A percentile compares a stretch with the other conserved stretches of the same genome.
Conservation (phyloP, 441 rosid species). For the Pelargonium australe region DNA sequence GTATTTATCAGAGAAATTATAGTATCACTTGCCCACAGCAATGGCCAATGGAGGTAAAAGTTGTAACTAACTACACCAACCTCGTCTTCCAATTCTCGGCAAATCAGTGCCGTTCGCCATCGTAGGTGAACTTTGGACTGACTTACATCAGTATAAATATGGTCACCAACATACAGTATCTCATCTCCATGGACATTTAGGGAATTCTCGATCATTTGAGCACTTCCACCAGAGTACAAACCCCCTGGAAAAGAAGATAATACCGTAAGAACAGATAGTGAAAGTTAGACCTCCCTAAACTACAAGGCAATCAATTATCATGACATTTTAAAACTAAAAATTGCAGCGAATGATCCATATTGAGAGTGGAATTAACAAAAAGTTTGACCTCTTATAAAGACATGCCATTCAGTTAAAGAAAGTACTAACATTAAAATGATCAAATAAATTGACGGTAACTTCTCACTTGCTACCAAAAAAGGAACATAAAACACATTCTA, state of each 20-base stretch:
- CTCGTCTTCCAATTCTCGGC: constrained; percentile 96
- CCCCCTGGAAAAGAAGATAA: constrained; percentile 49
- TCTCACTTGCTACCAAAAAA: not conserved
- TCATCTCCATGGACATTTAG: constrained; percentile 85
- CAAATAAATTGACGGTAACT: not conserved
- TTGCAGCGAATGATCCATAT: not conserved
- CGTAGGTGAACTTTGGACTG: constrained; percentile 87
- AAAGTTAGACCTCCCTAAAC: not conserved
- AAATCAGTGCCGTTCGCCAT: constrained; percentile 94
- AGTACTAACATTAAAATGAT: not conserved
- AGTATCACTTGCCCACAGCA: not conserved
- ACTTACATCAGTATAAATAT: constrained; percentile 94
- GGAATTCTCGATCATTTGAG: constrained; percentile 92
- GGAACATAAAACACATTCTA: not conserved
- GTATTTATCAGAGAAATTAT: not conserved
- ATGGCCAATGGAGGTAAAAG: not conserved
- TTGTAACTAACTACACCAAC: constrained; percentile 27
- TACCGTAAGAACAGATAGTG: constrained; percentile 1
- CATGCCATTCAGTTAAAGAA: not conserved
- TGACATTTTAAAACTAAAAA: not conserved
- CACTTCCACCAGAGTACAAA: constrained; percentile 93
- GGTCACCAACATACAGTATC: constrained; percentile 90
- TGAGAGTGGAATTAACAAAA: not conserved
- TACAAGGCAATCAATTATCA: not conserved
- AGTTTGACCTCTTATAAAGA: not conserved